phyloP scores from a whole-genome alignment of 192 early-diverging fungal species.

The Coemansia sp. region DNA sequence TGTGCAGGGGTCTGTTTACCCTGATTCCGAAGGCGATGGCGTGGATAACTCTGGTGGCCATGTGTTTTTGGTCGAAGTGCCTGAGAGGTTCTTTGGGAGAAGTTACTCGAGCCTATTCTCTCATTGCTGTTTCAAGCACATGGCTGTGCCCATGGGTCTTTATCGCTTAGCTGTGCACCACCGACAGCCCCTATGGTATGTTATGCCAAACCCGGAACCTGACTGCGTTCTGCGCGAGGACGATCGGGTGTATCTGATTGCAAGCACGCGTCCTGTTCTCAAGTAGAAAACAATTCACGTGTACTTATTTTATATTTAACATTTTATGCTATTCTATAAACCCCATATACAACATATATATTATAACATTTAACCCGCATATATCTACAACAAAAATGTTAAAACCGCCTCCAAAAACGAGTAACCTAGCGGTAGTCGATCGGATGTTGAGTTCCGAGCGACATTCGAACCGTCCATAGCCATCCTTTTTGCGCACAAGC shows the following conservation, averaged over 20 bases:
- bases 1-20: constrained; percentile 5
- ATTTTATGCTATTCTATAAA: no score
- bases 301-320: constrained; percentile 1
- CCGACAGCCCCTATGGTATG: constrained; percentile 55
- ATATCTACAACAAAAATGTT: no score
- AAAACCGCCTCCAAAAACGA: no score
- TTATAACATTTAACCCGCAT: no score
- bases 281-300: constrained; percentile 6
- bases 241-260: constrained; percentile 61
- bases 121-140: constrained; percentile 50
- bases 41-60: constrained; percentile 10
- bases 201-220: constrained; percentile 58
- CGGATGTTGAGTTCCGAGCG: no score
- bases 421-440: no score
- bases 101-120: constrained; percentile 54
- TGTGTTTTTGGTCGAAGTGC: constrained; percentile 54
- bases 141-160: constrained; percentile 60
- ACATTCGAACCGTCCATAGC: no score
- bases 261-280: constrained; percentile 23
- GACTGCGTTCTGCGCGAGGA: constrained; percentile 52
- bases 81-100: constrained; percentile 42
- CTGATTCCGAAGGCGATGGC: constrained; percentile 7
- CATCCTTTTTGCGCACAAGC: no score
- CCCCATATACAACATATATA: no score
- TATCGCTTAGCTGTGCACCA: constrained; percentile 59